Evolutionary conservation across 1,284 basidiomycete species (phyloP).

Genomic region (Leucoagaricus sp.): DNA sequence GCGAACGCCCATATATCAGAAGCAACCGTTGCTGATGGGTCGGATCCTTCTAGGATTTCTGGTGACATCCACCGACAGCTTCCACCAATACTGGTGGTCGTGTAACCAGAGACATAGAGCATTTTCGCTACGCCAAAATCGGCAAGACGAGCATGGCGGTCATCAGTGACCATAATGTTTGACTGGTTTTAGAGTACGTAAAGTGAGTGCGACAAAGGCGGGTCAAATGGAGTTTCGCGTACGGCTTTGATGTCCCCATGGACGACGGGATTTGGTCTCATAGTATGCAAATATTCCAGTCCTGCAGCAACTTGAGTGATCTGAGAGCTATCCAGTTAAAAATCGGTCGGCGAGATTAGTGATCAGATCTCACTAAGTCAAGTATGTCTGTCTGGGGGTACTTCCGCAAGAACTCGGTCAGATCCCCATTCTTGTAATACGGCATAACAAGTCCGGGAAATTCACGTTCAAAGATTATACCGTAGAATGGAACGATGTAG

Average conservation of each 20-base stretch:
- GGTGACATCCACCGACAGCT: slow-evolving; percentile 23
- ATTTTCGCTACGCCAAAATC: slow-evolving; percentile 23
- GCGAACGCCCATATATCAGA: slow-evolving; percentile 22
- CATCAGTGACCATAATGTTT: slow-evolving; percentile 21
- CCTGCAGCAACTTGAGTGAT: slow-evolving; percentile 20
- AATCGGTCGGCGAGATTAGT: neutral
- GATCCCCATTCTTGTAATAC: slow-evolving; percentile 21
- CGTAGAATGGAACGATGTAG: slow-evolving; percentile 23
- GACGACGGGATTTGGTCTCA: slow-evolving; percentile 17
- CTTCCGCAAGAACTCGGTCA: slow-evolving; percentile 19
- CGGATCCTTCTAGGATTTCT: slow-evolving; percentile 18
- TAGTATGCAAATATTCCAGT: slow-evolving; percentile 21
- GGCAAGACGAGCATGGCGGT: slow-evolving; percentile 16
- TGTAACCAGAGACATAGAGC: slow-evolving; percentile 18
- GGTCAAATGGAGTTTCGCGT: neutral
- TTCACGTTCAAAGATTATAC: slow-evolving; percentile 20
- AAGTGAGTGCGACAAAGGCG: neutral
- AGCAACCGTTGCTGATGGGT: slow-evolving; percentile 9
- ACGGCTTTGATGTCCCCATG: slow-evolving; percentile 28
- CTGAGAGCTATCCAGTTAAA: slow-evolving; percentile 11
- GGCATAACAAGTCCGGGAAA: slow-evolving; percentile 23
- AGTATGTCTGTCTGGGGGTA: slow-evolving; percentile 15
- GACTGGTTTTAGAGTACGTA: slow-evolving; percentile 9
- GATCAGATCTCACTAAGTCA: slow-evolving; percentile 15
- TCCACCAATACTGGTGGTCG: slow-evolving; percentile 18